Base-by-base conservation (phyloP, 1,284 basidiomycete genomes). In the Wallemia ichthyophaga region DNA sequence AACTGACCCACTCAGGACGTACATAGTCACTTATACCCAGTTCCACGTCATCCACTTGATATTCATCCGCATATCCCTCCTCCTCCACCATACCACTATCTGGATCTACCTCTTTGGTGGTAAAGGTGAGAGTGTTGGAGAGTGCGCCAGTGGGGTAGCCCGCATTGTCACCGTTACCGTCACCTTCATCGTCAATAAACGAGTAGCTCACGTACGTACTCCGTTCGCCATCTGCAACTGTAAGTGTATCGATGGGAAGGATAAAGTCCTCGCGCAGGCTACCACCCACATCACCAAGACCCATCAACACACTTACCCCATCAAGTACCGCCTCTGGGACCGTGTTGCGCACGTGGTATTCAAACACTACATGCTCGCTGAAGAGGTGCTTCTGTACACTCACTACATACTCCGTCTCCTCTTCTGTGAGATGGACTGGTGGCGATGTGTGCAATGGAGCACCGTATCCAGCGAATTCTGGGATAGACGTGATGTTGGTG, bases 291-390 rank as follows among this genome's bases (percentile, higher is more conserved):
- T 88, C 86, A 11, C 77, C 73, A 56, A 82, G 78, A 63, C 82
- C 77, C 81, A 96, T 92, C 64, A 88, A 77, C 13, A 98, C 85
- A n/a, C 88, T 84, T 21, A 94, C 87, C 65, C 91, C 81, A 69
- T 98, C 94, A 61, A 99, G 74, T 2, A 98, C 83, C 1, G 87
- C 91, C 69, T 99, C 94, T n/a, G 88, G 82, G 59, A 99, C 77
- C n/a, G 94, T 98, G 70, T 98, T 98, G 61, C 87, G 86, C 58
- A 98, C 80, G 72, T 96, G 95, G 78, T 88, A 96, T 83, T 89
- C 89, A 79, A 95, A 92, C 48, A 99, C 92, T 62, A 98, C 71
- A 69, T 98, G 86, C 62, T 89, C 85, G 69, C 82, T 82, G 78
- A 89, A 99, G 60, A 96, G 78, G 70, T 98, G 94, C 74, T 96